These are phyloP conservation scores for Pestalotiopsis sp. DNA, from an alignment of 2,329 filamentous ascomycete species.

Conservation along the genomic window DNA sequence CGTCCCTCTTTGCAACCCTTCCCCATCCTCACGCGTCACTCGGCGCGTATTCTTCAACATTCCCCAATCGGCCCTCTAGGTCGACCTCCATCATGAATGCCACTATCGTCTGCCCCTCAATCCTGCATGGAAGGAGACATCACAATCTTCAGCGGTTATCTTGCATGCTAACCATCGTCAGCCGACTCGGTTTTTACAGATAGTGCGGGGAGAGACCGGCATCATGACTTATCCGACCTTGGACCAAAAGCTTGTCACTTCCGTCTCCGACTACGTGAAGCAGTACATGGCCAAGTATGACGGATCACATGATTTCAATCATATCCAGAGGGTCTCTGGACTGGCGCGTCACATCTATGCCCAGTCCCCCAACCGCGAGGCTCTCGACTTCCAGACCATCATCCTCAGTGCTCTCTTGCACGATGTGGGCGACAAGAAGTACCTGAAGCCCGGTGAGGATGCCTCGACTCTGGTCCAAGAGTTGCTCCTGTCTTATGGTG, in stretches of 20 bases:
- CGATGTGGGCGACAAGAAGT: conserved; percentile 88
- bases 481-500: conserved; percentile 60
- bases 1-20: conserved; percentile 7
- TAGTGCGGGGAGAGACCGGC: neutral
- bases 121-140: neutral
- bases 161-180: conserved; percentile 10
- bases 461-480: conserved; percentile 56
- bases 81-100: neutral
- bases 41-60: conserved; percentile 4
- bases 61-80: neutral
- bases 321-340: conserved; percentile 79
- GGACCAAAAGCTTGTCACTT: conserved; percentile 49
- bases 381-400: conserved; percentile 57
- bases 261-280: conserved; percentile 65
- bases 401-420: conserved; percentile 78
- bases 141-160: conserved; percentile 12
- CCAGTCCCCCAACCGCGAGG: conserved; percentile 27
- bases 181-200: neutral
- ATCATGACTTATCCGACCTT: conserved; percentile 11
- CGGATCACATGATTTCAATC: conserved; percentile 84
- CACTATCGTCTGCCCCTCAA: conserved; percentile 6
- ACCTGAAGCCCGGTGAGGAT: conserved; percentile 62
- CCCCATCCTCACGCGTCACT: conserved; percentile 5
- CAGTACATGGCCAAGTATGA: conserved; percentile 79
- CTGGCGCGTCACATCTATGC: conserved; percentile 69